Evolutionary conservation across 306 rosid species (phyloP).

Genomic region (Boehmeria nivea): DNA sequence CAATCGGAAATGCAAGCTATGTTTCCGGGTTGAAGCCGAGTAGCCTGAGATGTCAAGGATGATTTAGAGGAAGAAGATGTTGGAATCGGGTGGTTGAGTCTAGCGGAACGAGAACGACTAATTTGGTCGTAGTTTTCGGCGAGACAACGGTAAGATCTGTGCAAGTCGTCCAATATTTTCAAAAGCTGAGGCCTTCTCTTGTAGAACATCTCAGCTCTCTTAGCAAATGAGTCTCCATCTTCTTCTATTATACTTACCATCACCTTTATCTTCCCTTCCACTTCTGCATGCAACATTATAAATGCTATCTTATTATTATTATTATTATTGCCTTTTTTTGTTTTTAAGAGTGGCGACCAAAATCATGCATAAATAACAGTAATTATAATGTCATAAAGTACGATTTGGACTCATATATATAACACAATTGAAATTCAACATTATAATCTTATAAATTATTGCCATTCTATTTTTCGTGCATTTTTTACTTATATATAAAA

Average conservation of each 20-base stretch:
- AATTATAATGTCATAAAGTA: too few relatives aligned
- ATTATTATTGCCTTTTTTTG: too few relatives aligned
- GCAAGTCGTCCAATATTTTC: slow-evolving; percentile 22
- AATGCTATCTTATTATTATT: too few relatives aligned
- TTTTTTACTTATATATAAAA: too few relatives aligned
- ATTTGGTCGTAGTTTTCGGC: slow-evolving; percentile 26
- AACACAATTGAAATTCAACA: too few relatives aligned
- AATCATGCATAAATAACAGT: too few relatives aligned
- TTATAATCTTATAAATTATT: too few relatives aligned
- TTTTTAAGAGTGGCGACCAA: too few relatives aligned
- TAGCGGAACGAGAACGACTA: not conserved
- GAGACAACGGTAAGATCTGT: slow-evolving; percentile 23
- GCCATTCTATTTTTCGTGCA: too few relatives aligned
- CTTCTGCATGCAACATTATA: slow-evolving; percentile 20
- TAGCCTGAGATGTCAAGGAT: not conserved
- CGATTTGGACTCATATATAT: too few relatives aligned
- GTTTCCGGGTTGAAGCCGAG: not conserved
- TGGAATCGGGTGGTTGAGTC: slow-evolving; percentile 4
- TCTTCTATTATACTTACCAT: slow-evolving; percentile 32
- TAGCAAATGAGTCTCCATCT: slow-evolving; percentile 32
- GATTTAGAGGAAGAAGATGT: not conserved
- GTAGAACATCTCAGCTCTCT: slow-evolving; percentile 34
- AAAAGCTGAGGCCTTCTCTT: slow-evolving; percentile 27
- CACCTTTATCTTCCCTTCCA: slow-evolving; percentile 30
- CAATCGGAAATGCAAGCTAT: too few relatives aligned